These are phyloP conservation scores for Trichoderma oligosporum DNA, from an alignment of 2,329 filamentous ascomycete species.

Conservation along the genomic window DNA sequence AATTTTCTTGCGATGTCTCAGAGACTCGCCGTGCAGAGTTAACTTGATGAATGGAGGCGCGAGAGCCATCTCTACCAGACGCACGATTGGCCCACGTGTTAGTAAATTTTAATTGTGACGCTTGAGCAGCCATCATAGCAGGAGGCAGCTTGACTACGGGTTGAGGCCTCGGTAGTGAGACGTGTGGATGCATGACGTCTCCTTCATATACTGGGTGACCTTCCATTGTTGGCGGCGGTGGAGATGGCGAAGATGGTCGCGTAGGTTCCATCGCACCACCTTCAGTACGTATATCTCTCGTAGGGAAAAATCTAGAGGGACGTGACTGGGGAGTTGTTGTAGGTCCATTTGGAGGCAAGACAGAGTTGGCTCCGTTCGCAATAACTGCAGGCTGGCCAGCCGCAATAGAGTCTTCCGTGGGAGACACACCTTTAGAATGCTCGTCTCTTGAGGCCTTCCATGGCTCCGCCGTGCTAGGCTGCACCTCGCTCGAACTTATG, in stretches of 20 bases:
- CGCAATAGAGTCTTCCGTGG: constrained; percentile 26
- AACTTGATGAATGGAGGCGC: constrained; percentile 25
- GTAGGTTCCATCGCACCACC: constrained; percentile 37
- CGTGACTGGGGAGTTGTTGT: constrained; percentile 44
- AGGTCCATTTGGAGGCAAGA: constrained; percentile 30
- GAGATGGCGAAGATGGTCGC: constrained; percentile 58
- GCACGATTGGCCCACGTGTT: constrained; percentile 38
- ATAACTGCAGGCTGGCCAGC: constrained; percentile 30
- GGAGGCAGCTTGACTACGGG: constrained; percentile 82
- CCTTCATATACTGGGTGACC: constrained; percentile 71
- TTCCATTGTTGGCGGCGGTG: constrained; percentile 66
- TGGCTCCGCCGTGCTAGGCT: constrained; percentile 28
- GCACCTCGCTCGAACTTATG: constrained; percentile 27
- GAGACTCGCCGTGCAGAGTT: constrained; percentile 25
- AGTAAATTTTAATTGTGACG: constrained; percentile 26
- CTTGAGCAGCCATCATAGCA: constrained; percentile 29
- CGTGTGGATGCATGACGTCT: constrained; percentile 60
- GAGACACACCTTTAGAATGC: constrained; percentile 15
- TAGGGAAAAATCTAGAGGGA: constrained; percentile 60
- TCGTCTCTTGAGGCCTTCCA: constrained; percentile 35
- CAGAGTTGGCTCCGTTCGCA: constrained; percentile 26
- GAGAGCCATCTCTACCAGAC: constrained; percentile 31
- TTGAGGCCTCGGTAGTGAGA: constrained; percentile 64
- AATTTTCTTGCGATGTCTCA: constrained; percentile 47
- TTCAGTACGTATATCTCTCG: constrained; percentile 47